Evolutionary conservation across 768 basidiomycete species (phyloP).

Genomic region (Pulveroboletus sp.): DNA sequence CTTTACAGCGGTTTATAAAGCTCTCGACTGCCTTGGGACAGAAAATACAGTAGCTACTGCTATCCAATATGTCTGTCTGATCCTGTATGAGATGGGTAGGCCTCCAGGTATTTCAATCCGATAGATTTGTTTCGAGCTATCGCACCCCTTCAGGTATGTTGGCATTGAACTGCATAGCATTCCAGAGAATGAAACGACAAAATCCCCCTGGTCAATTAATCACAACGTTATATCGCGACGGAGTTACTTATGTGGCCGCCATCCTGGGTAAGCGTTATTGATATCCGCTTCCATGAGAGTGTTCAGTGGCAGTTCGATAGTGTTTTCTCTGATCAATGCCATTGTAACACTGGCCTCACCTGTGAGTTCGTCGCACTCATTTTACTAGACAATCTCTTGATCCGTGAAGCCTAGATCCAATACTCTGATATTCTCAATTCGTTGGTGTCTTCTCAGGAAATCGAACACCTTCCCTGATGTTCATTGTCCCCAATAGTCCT

Average conservation of each 20-base stretch:
- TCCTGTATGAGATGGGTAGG: slow-evolving; percentile 17
- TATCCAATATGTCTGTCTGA: slow-evolving; percentile 8
- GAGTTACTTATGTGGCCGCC: slow-evolving; percentile 15
- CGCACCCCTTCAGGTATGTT: slow-evolving; percentile 11
- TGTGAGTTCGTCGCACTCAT: neutral
- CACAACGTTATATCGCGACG: slow-evolving; percentile 16
- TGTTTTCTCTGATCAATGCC: slow-evolving; percentile 17
- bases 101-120: neutral
- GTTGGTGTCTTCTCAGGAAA: slow-evolving; percentile 2
- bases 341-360: slow-evolving; percentile 6
- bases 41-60: slow-evolving; percentile 4
- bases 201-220: slow-evolving; percentile 6
- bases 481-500: slow-evolving; percentile 5
- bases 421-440: slow-evolving; percentile 17
- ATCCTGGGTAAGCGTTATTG: slow-evolving; percentile 10
- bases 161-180: slow-evolving; percentile 15
- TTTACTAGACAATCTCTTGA: neutral
- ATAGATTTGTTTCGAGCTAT: neutral
- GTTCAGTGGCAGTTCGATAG: slow-evolving; percentile 3
- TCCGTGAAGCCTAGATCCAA: slow-evolving; percentile 2
- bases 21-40: slow-evolving; percentile 8
- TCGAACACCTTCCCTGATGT: neutral
- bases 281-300: neutral
- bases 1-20: slow-evolving; percentile 9
- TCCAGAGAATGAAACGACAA: slow-evolving; percentile 12